phyloP scores from a whole-genome alignment of 179 eudicot genomes.

The Silene vulgaris region DNA sequence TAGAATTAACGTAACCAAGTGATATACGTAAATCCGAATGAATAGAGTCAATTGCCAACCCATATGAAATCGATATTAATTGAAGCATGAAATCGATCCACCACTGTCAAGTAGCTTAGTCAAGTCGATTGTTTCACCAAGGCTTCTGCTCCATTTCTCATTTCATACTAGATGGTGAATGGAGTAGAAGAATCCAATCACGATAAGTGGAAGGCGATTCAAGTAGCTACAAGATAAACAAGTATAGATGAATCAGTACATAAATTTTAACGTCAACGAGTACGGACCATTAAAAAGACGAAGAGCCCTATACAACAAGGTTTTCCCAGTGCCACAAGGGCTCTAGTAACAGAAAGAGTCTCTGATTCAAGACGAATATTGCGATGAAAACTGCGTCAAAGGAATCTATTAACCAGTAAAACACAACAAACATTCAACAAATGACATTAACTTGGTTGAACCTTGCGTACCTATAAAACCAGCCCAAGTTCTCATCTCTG shows the following conservation, averaged over 20 bases:
- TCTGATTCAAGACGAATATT: too few relatives aligned
- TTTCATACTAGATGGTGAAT: neutral
- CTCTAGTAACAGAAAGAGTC: too few relatives aligned
- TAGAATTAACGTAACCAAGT: too few relatives aligned
- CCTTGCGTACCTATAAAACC: neutral
- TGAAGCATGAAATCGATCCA: too few relatives aligned
- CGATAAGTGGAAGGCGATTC: neutral
- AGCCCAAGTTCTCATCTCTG: neutral
- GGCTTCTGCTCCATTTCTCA: neutral
- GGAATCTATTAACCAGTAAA: neutral
- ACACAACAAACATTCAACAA: neutral
- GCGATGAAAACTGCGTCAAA: too few relatives aligned
- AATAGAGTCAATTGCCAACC: too few relatives aligned
- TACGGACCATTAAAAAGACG: neutral
- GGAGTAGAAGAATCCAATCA: too few relatives aligned
- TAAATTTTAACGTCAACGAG: neutral
- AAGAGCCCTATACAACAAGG: neutral
- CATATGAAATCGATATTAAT: too few relatives aligned
- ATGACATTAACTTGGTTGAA: neutral
- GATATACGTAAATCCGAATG: too few relatives aligned
- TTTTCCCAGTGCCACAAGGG: too few relatives aligned
- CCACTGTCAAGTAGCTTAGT: neutral
- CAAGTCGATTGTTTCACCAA: constrained; percentile 1
- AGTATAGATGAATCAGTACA: neutral
- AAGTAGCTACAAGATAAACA: constrained; percentile 2